phyloP scores from a whole-genome alignment of 257 asterid species.

The Linderniella brevidens region DNA sequence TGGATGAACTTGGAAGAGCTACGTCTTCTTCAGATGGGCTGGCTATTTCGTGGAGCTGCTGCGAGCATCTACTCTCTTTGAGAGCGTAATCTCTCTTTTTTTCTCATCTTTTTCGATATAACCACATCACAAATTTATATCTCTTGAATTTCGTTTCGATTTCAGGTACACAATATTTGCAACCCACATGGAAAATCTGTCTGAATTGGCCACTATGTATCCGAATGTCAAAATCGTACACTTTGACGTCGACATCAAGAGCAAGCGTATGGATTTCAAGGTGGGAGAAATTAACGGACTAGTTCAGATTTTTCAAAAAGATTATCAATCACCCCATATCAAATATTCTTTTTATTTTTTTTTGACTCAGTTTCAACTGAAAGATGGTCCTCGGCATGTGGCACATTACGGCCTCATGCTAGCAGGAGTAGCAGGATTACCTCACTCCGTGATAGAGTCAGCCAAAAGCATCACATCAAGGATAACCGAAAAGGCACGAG shows the following conservation, averaged over 20 bases:
- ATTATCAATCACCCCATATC: neutral
- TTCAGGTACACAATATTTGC: constrained; percentile 86
- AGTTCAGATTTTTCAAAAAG: neutral
- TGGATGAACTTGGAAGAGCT: constrained; percentile 98
- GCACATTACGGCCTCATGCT: constrained; percentile 93
- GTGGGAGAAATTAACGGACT: constrained; percentile 16
- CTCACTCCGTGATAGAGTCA: constrained; percentile 50
- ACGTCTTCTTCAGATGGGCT: constrained; percentile 96
- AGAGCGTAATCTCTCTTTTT: constrained; percentile 41
- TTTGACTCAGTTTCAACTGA: constrained; percentile 56
- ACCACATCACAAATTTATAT: constrained; percentile 1
- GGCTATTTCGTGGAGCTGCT: constrained; percentile 96
- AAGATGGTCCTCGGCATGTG: constrained; percentile 68
- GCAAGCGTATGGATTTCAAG: constrained; percentile 90
- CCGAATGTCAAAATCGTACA: constrained; percentile 88
- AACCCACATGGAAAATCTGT: constrained; percentile 82
- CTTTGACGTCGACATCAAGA: constrained; percentile 64
- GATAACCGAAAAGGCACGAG: constrained; percentile 48
- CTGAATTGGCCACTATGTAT: constrained; percentile 70
- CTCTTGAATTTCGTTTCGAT: constrained; percentile 9
- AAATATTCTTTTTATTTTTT: constrained; percentile 11
- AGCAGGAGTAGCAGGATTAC: constrained; percentile 91
- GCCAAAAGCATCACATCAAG: constrained; percentile 61
- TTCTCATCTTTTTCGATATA: constrained; percentile 7
- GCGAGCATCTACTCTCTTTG: constrained; percentile 78